Conservation (phyloP, 2,329 filamentous ascomycete genomes). For the Chalaropsis thielavioides region DNA sequence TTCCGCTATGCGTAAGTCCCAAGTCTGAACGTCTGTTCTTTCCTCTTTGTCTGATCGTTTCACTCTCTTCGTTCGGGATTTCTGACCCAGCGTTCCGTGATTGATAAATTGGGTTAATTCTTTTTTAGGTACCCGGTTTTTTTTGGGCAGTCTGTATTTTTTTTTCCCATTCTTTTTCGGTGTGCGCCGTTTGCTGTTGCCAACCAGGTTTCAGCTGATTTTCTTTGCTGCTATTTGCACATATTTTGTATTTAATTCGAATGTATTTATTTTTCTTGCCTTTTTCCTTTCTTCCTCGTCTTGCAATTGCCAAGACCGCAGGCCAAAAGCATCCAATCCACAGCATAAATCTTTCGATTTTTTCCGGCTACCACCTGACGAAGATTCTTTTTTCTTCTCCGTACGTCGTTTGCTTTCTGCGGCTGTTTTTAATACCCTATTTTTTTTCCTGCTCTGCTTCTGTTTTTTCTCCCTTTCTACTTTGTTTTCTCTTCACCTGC, state of each 20-base stretch:
- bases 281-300: not conserved
- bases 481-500: not conserved
- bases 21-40: not conserved
- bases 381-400: not conserved
- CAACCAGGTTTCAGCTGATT: not conserved
- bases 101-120: not conserved
- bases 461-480: not conserved
- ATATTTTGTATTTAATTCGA: not conserved
- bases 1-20: not conserved
- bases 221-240: not conserved
- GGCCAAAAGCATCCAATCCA: not conserved
- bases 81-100: not conserved
- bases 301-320: not conserved
- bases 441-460: not conserved
- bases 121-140: too few species aligned
- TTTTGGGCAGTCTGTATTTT: too few species aligned
- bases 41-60: not conserved
- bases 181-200: not conserved
- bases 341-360: not conserved
- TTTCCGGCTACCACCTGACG: not conserved
- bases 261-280: not conserved
- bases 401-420: not conserved
- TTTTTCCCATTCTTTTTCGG: not conserved
- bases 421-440: not conserved
- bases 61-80: not conserved